Evolutionary conservation across 2,329 filamentous ascomycete genomes (phyloP).

Genomic region (Rhytidhysteron rufulum): DNA sequence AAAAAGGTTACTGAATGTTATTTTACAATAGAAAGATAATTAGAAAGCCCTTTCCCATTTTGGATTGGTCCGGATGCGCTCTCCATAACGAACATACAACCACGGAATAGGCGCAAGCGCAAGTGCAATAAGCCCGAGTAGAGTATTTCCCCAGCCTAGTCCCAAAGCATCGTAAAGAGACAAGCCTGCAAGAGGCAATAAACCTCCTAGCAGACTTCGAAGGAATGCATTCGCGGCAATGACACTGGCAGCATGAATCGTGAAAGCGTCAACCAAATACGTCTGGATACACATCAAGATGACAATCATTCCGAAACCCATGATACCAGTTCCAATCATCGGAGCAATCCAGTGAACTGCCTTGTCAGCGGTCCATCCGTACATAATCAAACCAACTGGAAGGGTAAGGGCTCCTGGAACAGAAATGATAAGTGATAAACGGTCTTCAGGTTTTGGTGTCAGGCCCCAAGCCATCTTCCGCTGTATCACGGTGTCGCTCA

Average conservation of each 20-base stretch:
- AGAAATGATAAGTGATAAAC: constrained; percentile 22
- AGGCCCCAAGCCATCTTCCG: constrained; percentile 10
- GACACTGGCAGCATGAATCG: constrained; percentile 37
- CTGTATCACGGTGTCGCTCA: constrained; percentile 22
- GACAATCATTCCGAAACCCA: constrained; percentile 11
- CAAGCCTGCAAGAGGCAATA: constrained; percentile 56
- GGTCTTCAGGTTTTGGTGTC: constrained; percentile 23
- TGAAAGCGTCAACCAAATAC: constrained; percentile 61
- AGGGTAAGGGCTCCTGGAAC: constrained; percentile 22
- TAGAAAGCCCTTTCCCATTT: too few relatives aligned
- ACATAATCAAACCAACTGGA: constrained; percentile 37
- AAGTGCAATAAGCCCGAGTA: constrained; percentile 49
- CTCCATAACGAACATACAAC: constrained; percentile 42
- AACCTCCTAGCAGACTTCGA: constrained; percentile 49
- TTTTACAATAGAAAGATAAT: too few relatives aligned
- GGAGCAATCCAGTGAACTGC: constrained; percentile 8
- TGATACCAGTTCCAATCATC: constrained; percentile 1
- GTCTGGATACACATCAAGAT: constrained; percentile 40
- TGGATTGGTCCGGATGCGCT: constrained; percentile 40
- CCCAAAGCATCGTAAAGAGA: constrained; percentile 56
- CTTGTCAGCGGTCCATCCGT: constrained; percentile 53
- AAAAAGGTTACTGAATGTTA: too few relatives aligned
- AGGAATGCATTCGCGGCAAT: constrained; percentile 57
- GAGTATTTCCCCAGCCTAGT: constrained; percentile 55
- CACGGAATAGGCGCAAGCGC: constrained; percentile 40